Base-by-base conservation (phyloP, 2,329 filamentous ascomycete species). In the Fonsecaea pedrosoi region DNA sequence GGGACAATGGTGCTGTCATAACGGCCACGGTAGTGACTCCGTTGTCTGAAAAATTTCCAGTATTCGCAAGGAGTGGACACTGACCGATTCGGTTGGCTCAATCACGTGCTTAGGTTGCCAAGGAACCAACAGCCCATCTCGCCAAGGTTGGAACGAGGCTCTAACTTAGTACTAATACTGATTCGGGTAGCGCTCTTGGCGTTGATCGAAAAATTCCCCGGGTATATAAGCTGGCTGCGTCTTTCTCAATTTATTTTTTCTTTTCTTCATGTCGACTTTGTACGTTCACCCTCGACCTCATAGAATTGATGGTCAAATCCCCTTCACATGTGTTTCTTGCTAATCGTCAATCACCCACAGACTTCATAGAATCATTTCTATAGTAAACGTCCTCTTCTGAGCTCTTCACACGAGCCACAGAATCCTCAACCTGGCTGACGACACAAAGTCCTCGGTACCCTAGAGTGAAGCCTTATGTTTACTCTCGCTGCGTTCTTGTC, bases 391-490 rank as follows among this genome's bases (percentile, higher is more conserved):
- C 90, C 86, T 85, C 86, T 89, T 92, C 91, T 95, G 90, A 92
- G 89, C 90, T 94, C 87, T 88, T 88, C 86, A 93, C 87, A 90
- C 85, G 86, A 96, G 93, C 91, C 87, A 92, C 90, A 94, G 90
- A 92, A 84, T 85, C 87, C 88, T 88, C 87, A 94, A 89, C 91
- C 92, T 92, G 92, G 91, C 91, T 92, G 92, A 96, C 95, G 92
- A 96, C 81, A 82, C 76, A 76, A 91, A 87, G 90, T 92, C 92
- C 90, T 92, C 92, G 88, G 85, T 85, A 83, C 90, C 90, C 89
- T 87, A 92, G 91, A 93, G 91, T 95, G 91, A 94, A 90, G 81
- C 85, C 66, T 66, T 66, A 84, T 82, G 82, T 85, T 78, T 81
- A 81, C 81, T 84, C 76, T 80, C 78, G 81, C 71, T 75, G 77